Evolutionary conservation across 164 flowering plant species (phyloP), one percentile per base, ranked within the genome.

Genomic region (Vitis cinerea): DNA sequence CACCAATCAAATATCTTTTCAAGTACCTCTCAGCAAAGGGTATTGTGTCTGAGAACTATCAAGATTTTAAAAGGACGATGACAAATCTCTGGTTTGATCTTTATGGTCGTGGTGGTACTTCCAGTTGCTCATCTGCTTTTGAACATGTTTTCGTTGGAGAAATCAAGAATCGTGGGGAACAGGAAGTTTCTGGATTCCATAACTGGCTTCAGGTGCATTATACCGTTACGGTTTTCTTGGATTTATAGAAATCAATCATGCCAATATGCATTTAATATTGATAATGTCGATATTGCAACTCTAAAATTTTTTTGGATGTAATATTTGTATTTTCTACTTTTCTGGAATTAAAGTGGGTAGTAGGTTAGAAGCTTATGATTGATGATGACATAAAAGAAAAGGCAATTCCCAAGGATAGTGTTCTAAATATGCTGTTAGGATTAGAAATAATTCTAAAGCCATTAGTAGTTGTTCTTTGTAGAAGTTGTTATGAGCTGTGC

Each of bases 101-200:
- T 47, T 92, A 87, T 77, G 83, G 91, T 49, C 88, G 98, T 66
- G 93, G 96, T 54, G 98, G 98, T 75, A 72, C 96, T 59, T 90
- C 89, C 44, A 74, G 89, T 66, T 73, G 78, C 66, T 94, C 99
- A 53, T 94, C 97, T 61, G 94, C 98, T 67, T 95, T 92, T 76
- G 99, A 95, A 66, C 99, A 95, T 83, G 99, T 95, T 64, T 95
- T 95, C 78, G 99, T 95, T 67, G 99, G 99, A 50, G 99, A 95
- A 83, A 86, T 95, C 79, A 95, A 92, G 81, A 80, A 83, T 23
- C 73, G 75, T 4, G 94, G 84, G 61, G 96, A 87, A 72, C 73
- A 87, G 67, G 83, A 86, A 81, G 96, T 95, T 65, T 87, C 93
- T 44, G 99, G 99, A 58, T 95, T 95, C 77, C 98, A 93, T 72